Conservation (phyloP, 176 grass and related monocot genomes). For the Leersia perrieri region DNA sequence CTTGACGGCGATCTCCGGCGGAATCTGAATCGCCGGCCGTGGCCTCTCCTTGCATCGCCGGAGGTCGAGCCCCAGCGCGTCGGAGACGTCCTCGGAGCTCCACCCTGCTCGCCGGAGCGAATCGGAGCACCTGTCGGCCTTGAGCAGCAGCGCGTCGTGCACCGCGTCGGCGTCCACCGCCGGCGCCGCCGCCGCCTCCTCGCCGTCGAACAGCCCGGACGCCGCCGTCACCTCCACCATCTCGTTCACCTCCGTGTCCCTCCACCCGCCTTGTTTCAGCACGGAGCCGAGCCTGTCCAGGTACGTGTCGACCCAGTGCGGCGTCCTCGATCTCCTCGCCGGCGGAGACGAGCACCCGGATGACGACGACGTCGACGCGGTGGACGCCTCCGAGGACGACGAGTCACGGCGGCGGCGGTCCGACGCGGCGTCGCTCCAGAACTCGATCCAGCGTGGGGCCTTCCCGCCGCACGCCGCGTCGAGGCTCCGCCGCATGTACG, state of each 20-base stretch:
- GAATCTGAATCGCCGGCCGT: constrained; percentile 26
- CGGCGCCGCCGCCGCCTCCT: constrained; percentile 24
- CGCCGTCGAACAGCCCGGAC: constrained; percentile 67
- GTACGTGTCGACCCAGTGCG: constrained; percentile 77
- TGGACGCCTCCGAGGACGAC: constrained; percentile 74
- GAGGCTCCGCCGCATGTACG: constrained; percentile 71
- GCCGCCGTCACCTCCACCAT: constrained; percentile 64
- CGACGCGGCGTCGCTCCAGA: constrained; percentile 93
- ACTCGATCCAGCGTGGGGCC: constrained; percentile 93
- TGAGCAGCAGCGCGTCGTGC: constrained; percentile 78
- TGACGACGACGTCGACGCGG: constrained; percentile 50
- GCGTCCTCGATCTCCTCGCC: constrained; percentile 19
- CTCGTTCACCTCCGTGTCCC: constrained; percentile 77
- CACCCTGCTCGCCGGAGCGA: constrained; percentile 81
- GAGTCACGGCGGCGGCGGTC: constrained; percentile 88
- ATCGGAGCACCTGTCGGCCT: constrained; percentile 74
- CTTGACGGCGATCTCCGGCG: constrained; percentile 65
- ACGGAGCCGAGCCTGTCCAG: constrained; percentile 69
- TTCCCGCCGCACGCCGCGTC: constrained; percentile 58
- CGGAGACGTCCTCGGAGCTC: constrained; percentile 83
- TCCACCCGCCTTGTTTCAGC: constrained; percentile 78
- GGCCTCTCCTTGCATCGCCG: constrained; percentile 38
- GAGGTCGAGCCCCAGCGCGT: constrained; percentile 64
- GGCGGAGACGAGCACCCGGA: constrained; percentile 33
- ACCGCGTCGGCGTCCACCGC: constrained; percentile 48